Evolutionary conservation across 2,329 filamentous ascomycete genomes (phyloP), one percentile per base, ranked within the genome.

Genomic region (Emergomyces pasteurianus): DNA sequence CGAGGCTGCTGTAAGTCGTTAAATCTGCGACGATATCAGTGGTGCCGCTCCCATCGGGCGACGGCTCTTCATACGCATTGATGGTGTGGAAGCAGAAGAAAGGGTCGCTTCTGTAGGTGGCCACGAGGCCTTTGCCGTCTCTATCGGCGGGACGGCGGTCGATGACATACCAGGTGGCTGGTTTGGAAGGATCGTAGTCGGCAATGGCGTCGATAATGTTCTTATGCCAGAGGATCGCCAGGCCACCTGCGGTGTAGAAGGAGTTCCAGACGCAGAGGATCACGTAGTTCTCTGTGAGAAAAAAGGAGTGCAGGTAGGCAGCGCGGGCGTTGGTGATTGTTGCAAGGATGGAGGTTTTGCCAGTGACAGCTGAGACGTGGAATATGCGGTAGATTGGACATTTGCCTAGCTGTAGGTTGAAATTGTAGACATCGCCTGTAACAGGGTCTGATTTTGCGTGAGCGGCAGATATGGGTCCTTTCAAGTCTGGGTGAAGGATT

Each of bases 261-360:
- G 86, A 80, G 18, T 83, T 84, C 67, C 88, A 91, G 0, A 94
- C 75, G 68, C 87, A 91, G 4, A 95, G 75, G 0, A 94, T 75
- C 1, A 92, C 83, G 67, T 86, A 88, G 66, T 85, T 83, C 18
- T 83, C 75, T 0, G 88, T 87, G 31, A 95, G 73, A 67, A 90
- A 90, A 67, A 92, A 81, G 9, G 89, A 92, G 74, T 95, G 90
- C n/a, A 95, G 83, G 67, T 94, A 95, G 0, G 88, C 86, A 0
- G 87, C 70, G 2, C 78, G 75, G 3, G 74, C 72, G 2, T 75
- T 78, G 0, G 74, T 72, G 62, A 94, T 82, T 0, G 81, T 85
- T 2, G 89, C 89, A 0, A 95, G 79, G 21, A 94, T 85, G 0
- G 84, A 81, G 0, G 88, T 89, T 60, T 83, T 76, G 0, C 86